A percentile compares a stretch with the other conserved stretches of the same genome.
Conservation (phyloP, 176 grass and related monocot genomes). For the Lolium perenne region DNA sequence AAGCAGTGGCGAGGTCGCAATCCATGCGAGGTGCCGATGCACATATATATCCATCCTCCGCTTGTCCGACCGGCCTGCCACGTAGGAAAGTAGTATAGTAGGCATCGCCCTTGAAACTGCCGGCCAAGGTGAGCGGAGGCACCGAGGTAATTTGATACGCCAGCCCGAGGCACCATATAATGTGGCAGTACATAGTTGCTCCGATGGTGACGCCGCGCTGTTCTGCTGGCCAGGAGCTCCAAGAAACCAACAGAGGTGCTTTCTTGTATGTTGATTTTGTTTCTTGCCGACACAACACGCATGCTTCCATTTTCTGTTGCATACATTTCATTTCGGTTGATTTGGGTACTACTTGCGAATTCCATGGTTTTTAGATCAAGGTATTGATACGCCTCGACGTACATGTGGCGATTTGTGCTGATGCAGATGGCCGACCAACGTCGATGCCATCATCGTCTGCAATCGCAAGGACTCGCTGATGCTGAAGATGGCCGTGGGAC, state of each 20-base stretch:
- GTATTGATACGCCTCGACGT: background rate
- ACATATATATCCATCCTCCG: too few relatives aligned
- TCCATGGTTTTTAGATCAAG: background rate
- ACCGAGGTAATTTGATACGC: background rate
- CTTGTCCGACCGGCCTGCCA: background rate
- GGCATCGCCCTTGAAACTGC: background rate
- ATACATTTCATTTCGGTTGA: too few relatives aligned
- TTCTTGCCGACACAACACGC: background rate
- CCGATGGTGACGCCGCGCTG: background rate
- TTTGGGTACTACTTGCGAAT: background rate
- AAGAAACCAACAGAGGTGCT: background rate
- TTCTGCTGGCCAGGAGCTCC: constrained; percentile 11
- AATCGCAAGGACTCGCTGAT: background rate
- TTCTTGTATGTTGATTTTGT: background rate
- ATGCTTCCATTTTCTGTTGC: background rate
- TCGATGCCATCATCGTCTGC: constrained; percentile 20
- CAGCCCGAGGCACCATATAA: background rate
- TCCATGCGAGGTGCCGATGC: background rate
- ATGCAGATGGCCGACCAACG: constrained; percentile 24
- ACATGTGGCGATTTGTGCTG: background rate
- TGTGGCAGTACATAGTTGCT: background rate
- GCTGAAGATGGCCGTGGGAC: constrained; percentile 16
- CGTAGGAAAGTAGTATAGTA: background rate
- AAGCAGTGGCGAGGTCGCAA: background rate
- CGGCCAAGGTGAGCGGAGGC: background rate